These are phyloP conservation scores for Fusarium sp. DNA, from an alignment of 2,329 filamentous ascomycete species.

Conservation along the genomic window DNA sequence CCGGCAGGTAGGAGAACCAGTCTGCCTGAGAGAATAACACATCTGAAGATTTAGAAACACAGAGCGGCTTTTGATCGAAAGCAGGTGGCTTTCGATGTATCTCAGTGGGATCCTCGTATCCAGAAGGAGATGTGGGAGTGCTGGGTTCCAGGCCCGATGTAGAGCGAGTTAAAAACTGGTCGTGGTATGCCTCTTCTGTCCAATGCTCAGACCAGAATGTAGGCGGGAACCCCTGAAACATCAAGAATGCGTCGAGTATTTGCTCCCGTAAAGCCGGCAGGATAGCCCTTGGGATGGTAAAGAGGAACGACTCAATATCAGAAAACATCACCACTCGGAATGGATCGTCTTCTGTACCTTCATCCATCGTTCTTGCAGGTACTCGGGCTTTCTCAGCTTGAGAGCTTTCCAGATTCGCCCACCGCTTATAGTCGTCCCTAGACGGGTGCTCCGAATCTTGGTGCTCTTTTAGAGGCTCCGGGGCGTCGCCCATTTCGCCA, in stretches of 20 bases:
- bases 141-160: conserved; percentile 6
- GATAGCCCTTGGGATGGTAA: conserved; percentile 59
- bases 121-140: neutral
- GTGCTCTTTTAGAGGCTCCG: conserved; percentile 51
- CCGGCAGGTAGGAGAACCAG: conserved; percentile 61
- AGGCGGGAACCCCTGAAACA: conserved; percentile 75
- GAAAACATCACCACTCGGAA: conserved; percentile 84
- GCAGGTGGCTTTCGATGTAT: conserved; percentile 43
- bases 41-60: conserved; percentile 58
- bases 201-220: conserved; percentile 48
- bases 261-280: conserved; percentile 55
- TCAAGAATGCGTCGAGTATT: conserved; percentile 77
- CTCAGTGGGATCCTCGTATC: conserved; percentile 37
- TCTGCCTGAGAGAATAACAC: conserved; percentile 62
- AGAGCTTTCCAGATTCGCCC: conserved; percentile 67
- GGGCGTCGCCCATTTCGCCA: conserved; percentile 55
- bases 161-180: conserved; percentile 48
- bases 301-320: conserved; percentile 76
- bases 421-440: conserved; percentile 63
- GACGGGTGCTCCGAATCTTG: conserved; percentile 42
- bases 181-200: conserved; percentile 49
- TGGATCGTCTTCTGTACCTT: conserved; percentile 81
- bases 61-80: conserved; percentile 50
- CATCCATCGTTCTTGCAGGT: conserved; percentile 81
- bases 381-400: conserved; percentile 62